Evolutionary conservation across 2,329 filamentous ascomycete genomes (phyloP).

Genomic region (Arthrobotrys conoides): DNA sequence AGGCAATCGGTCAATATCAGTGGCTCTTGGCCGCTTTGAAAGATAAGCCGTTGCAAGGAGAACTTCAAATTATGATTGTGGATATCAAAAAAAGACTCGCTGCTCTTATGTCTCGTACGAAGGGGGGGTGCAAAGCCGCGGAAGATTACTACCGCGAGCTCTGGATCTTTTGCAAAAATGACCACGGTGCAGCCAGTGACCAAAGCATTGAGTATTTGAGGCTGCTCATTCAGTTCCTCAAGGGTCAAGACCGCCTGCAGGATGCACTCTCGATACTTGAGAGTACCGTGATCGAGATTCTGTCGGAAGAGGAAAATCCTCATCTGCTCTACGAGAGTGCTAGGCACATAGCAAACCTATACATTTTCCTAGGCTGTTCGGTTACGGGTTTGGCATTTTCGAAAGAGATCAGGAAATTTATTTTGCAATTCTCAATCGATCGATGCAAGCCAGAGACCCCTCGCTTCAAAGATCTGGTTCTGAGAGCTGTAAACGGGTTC

Average conservation of each 20-base stretch:
- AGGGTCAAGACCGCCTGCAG: neutral
- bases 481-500: slow-evolving; percentile 31
- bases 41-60: neutral
- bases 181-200: neutral
- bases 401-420: slow-evolving; percentile 44
- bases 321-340: slow-evolving; percentile 10
- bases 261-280: slow-evolving; percentile 9
- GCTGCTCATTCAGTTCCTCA: neutral
- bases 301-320: slow-evolving; percentile 10
- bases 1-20: neutral
- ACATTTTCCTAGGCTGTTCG: slow-evolving; percentile 15
- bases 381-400: slow-evolving; percentile 34
- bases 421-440: slow-evolving; percentile 22
- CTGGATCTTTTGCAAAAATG: neutral
- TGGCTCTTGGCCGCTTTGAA: slow-evolving; percentile 1
- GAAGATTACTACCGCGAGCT: slow-evolving; percentile 19
- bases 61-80: neutral
- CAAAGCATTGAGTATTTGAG: slow-evolving; percentile 1
- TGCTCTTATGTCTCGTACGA: neutral
- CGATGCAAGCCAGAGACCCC: neutral
- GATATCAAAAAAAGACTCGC: slow-evolving; percentile 11
- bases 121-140: neutral
- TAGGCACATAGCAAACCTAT: slow-evolving; percentile 3
- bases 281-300: slow-evolving; percentile 6
- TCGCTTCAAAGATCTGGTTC: slow-evolving; percentile 22